Evolutionary conservation across 2,329 filamentous ascomycete species (phyloP), one percentile per base, ranked within the genome.

Genomic region (Penicillium brevicompactum): DNA sequence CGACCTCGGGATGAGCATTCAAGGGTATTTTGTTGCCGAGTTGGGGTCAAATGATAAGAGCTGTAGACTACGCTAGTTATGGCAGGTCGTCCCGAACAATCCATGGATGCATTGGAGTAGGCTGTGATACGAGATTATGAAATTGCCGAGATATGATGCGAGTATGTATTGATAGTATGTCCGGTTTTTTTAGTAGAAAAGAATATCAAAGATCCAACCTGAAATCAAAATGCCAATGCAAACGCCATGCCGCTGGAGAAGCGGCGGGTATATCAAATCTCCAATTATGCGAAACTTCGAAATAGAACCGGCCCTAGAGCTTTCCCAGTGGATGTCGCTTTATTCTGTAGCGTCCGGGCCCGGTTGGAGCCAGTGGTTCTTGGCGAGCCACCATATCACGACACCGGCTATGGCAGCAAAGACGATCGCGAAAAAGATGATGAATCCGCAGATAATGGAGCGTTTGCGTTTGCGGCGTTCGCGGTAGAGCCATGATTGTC

Each of bases 401-500:
- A 82, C 76, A 2, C 79, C 68, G 0, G 71, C 78, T 0, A 74
- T 76, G 0, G 81, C 70, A 9, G 83, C 50, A 8, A 71, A 49
- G 10, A 67, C 58, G 45, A 76, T 63, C 3, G 51, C 47, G 8
- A 70, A 58, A 45, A 67, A 65, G 5, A 73, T 67, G 2, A 72
- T 14, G 16, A 74, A 72, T 2, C 75, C 69, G n/a, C 78, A 61
- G 49, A 84, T 74, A 49, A 76, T 76, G 21, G 76, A 76, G 9
- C 79, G 74, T 45, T 76, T 77, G 51, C 73, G 73, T 63, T 85
- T 85, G 46, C 69, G 69, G 14, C 74, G 71, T 69, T 85, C 77
- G 6, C 72, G 72, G 34, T 74, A 74, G 31, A 86, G 80, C 83
- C 83, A 86, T 49, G 76, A 77, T 60, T 80, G 73, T 54, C 82